Base-by-base conservation (phyloP, 2,329 filamentous ascomycete genomes). In the Dactylonectria estremocensis region DNA sequence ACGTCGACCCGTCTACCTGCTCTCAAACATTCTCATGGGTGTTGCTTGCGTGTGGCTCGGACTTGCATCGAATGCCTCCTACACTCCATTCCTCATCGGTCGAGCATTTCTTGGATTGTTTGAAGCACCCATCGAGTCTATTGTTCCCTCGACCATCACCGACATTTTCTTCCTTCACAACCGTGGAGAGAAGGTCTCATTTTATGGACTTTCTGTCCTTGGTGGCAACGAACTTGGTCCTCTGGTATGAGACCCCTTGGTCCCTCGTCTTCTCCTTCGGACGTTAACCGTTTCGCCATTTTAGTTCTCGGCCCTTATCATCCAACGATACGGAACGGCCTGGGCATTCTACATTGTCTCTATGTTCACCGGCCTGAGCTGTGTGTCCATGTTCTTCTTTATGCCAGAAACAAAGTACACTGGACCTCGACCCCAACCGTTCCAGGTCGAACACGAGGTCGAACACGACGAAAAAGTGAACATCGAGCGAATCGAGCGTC, bases 211-310 rank as follows among this genome's bases (percentile, higher is more conserved):
- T 5, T 54, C 56, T 31, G 49, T 65, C 13, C 62, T 65, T 3
- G 56, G 62, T 16, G 62, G 62, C 11, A 65, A 65, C 22, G 62
- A 65, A 40, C 55, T 65, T 49, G 62, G 62, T n/a, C 62, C 62
- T 11, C 22, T 65, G 55, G 61, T 64, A 52, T 24, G 60, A 45
- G 10, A 13, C 8, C n/a, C 18, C 9, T 14, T 49, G 20, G 13
- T n/a, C 20, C 11, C 3, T 14, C 46, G 5, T 11, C 20, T 24
- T 3, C 10, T 5, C 3, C 7, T 13, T 20, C 14, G 35, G 7
- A 14, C 8, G 33, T 22, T 45, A 14, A 28, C 6, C 14, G 16
- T 22, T 37, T 16, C 46, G 10, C 22, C 8, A 10, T 33, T 33
- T 5, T 33, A 64, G 61, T 61, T 65, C 13, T 65, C 62, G 3